A percentile compares a stretch with the other conserved stretches of the same genome.
These are phyloP conservation scores for Liriodendron chinense DNA, from an alignment of 164 flowering plant genomes.

Conservation along the genomic window DNA sequence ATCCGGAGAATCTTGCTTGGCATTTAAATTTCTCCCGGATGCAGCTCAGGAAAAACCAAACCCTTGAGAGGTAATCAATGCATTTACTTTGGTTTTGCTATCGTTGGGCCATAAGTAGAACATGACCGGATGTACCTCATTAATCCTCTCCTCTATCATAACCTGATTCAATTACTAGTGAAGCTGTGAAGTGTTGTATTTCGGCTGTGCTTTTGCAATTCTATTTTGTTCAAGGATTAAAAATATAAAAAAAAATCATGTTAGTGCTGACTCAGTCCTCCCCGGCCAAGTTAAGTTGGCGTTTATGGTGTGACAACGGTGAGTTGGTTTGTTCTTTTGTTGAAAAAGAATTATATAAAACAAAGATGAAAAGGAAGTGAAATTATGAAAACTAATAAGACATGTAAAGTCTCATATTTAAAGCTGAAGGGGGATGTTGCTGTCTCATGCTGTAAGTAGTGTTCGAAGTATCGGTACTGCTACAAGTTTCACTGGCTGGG, in stretches of 20 bases:
- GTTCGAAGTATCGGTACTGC: too few relatives aligned
- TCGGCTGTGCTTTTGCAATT: background rate
- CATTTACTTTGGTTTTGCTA: background rate
- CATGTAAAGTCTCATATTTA: too few relatives aligned
- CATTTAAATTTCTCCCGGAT: conserved; percentile 88
- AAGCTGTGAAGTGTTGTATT: background rate
- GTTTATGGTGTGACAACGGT: too few relatives aligned
- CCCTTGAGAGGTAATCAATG: conserved; percentile 63
- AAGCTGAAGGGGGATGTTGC: too few relatives aligned
- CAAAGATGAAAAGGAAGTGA: too few relatives aligned
- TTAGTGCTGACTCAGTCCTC: background rate
- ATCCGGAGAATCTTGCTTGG: conserved; percentile 95
- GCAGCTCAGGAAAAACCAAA: conserved; percentile 88
- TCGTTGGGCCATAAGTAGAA: background rate
- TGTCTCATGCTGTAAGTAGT: too few relatives aligned
- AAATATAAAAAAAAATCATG: background rate
- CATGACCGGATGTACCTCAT: background rate
- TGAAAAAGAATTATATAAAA: too few relatives aligned
- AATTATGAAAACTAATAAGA: too few relatives aligned
- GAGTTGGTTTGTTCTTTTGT: too few relatives aligned
- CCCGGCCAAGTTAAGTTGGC: background rate
- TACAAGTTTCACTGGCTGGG: too few relatives aligned
- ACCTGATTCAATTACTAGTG: background rate
- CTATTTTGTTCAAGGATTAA: background rate
- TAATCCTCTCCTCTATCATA: background rate